Evolutionary conservation across 2,329 filamentous ascomycete genomes (phyloP), one percentile per base, ranked within the genome.

Genomic region (Conoideocrella luteorostrata): DNA sequence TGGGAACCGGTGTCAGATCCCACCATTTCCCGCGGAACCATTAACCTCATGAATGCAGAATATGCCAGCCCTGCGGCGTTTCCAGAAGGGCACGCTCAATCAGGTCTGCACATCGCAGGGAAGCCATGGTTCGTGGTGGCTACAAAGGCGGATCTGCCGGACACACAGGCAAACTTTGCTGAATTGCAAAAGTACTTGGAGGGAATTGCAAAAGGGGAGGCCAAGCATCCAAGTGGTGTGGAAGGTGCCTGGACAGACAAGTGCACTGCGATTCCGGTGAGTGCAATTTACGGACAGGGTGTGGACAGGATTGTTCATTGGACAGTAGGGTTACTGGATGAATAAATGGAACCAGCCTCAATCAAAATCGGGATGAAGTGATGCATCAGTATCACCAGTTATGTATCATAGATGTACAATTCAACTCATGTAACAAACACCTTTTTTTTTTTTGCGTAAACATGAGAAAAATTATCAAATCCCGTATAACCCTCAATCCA

Each of bases 61-160:
- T 52, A 52, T 38, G 49, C 52, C 7, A 41, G 43, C 3, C 34
- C 43, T 4, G 26, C 45, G 4, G 23, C 35, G 5, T 30, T 35
- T 9, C 46, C 48, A 5, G 39, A 47, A 12, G 23, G 44, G 5
- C 46, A 52, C 7, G 36, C 43, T 2, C 43, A 45, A 3, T 60
- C 63, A 4, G 71, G 64, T n/a, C 60, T 86, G n/a, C 80, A 84
- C 32, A 94, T 97, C 52, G 86, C 86, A n/a, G 79, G 78, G 26
- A 98, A 98, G 68, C 90, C 93, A 1, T 98, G 93, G 93, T 93
- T 95, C 56, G 90, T 96, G 5, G 82, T 96, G 34, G 91, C 88
- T 1, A 96, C 90, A 17, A 97, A 97, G 66, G 90, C 88, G 1
- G 91, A 97, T 61, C 62, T 95, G 43, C 78, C 82, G 4, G 77